Conservation (phyloP, 2,329 filamentous ascomycete species). For the Saccharata proteae region DNA sequence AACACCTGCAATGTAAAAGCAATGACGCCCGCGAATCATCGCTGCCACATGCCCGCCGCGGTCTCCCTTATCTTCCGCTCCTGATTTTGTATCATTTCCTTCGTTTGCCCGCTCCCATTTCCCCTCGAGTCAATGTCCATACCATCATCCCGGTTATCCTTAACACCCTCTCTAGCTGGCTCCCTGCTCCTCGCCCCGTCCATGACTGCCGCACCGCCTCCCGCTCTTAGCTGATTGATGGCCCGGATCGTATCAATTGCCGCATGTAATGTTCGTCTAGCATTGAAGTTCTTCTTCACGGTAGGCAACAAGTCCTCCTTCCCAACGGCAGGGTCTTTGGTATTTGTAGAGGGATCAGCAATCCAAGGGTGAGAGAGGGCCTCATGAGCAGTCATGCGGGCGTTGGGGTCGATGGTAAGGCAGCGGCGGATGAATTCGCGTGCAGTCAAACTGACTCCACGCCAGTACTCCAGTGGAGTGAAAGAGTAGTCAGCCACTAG, state of each 20-base stretch:
- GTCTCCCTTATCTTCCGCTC: conserved; percentile 47
- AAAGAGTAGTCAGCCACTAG: conserved; percentile 94
- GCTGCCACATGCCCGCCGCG: conserved; percentile 47
- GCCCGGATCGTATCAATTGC: conserved; percentile 57
- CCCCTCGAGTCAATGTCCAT: conserved; percentile 48
- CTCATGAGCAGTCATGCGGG: conserved; percentile 84
- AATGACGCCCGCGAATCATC: no score
- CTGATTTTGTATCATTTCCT: conserved; percentile 49
- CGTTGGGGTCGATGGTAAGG: conserved; percentile 75
- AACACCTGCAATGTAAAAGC: no score
- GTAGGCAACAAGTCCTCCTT: conserved; percentile 47
- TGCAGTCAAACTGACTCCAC: conserved; percentile 66
- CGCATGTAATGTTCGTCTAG: conserved; percentile 51
- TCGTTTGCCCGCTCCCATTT: conserved; percentile 49
- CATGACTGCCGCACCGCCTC: conserved; percentile 47
- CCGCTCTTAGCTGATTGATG: conserved; percentile 55
- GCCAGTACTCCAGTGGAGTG: conserved; percentile 91
- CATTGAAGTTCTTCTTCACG: conserved; percentile 61
- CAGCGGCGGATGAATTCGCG: conserved; percentile 89
- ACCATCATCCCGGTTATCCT: conserved; percentile 9
- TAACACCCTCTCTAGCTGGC: conserved; percentile 22
- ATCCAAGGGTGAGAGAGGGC: conserved; percentile 55
- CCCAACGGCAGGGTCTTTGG: conserved; percentile 14
- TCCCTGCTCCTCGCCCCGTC: conserved; percentile 47
- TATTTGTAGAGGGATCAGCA: conserved; percentile 40